These are phyloP conservation scores for Claviceps sp. DNA, from an alignment of 2,329 filamentous ascomycete genomes.

Conservation along the genomic window DNA sequence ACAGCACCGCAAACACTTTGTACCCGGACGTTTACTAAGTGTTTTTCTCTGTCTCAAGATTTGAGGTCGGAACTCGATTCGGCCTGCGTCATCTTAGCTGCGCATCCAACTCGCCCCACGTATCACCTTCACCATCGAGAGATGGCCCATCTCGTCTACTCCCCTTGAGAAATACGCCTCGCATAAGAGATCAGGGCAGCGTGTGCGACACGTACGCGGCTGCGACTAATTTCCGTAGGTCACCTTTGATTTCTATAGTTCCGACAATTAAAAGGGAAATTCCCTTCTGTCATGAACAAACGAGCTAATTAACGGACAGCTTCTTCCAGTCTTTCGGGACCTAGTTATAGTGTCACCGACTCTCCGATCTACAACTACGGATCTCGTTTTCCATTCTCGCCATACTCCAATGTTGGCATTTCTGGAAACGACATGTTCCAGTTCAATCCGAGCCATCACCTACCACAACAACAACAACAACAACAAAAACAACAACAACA, in stretches of 20 bases:
- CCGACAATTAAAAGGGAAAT: neutral
- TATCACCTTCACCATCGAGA: conserved; percentile 20
- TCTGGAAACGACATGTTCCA: conserved; percentile 16
- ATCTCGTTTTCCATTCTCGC: conserved; percentile 16
- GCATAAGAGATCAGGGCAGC: conserved; percentile 8
- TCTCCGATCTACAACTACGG: conserved; percentile 18
- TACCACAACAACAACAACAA: conserved; percentile 7
- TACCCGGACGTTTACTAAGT: conserved; percentile 3
- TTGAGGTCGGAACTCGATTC: conserved; percentile 19
- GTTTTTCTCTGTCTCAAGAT: conserved; percentile 10
- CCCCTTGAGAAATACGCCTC: conserved; percentile 12
- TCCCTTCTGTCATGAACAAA: neutral
- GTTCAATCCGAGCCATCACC: conserved; percentile 10
- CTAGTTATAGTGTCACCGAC: conserved; percentile 17
- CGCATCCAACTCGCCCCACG: conserved; percentile 24
- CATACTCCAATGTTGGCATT: conserved; percentile 12
- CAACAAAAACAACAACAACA: conserved; percentile 14
- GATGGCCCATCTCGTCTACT: conserved; percentile 15
- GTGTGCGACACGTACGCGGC: conserved; percentile 4
- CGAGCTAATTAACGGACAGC: conserved; percentile 9
- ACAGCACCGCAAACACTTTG: neutral
- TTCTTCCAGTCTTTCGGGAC: conserved; percentile 14
- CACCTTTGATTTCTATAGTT: neutral
- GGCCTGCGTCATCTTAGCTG: conserved; percentile 23
- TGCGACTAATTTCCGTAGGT: conserved; percentile 6